Evolutionary conservation across 2,329 filamentous ascomycete species (phyloP), one percentile per base, ranked within the genome.

Genomic region (Chaetomium strumarium): DNA sequence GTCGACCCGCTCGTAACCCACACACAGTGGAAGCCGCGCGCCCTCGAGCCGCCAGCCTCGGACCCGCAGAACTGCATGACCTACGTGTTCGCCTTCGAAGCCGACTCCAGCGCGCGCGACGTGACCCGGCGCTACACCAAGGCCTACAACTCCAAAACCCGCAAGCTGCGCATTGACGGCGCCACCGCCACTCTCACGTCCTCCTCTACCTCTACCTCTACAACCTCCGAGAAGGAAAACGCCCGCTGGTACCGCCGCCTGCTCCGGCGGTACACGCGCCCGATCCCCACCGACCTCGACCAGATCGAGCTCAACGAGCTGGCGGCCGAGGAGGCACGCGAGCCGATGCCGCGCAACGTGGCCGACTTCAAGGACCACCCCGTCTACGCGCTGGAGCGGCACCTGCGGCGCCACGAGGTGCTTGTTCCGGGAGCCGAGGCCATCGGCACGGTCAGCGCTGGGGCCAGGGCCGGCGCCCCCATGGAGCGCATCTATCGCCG

Each of bases 341-440:
- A 99, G 72, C 81, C 83, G 1, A 92, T 96, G 83, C 91, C 90
- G 0, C 84, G 83, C 50, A 95, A 90, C 61, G 81, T 96, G 2
- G 81, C 85, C 49, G 90, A 95, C 65, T 95, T 95, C 65, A 95
- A 92, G 66, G 80, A 86, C 56, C 91, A 96, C 65, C 90, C 90
- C 0, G 70, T 88, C 11, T 92, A 86, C 64, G 92, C 90, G 0
- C 75, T 99, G 0, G 88, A 95, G 68, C 77, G 92, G 44, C 92
- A 99, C 68, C 68, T 99, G 30, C 83, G 83, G 46, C 79, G 86
- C 16, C 86, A 95, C 61, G 89, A 99, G 69, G 86, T 95, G 5
- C 79, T 99, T 14, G 70, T 85, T 31, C 87, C 88, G 0, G 83
- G 78, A 0, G 78, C 79, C 38, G 80, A 81, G 11, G 78, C 84